Evolutionary conservation across 192 early-diverging fungal species (phyloP).

Genomic region (Paraglomus brasilianum): DNA sequence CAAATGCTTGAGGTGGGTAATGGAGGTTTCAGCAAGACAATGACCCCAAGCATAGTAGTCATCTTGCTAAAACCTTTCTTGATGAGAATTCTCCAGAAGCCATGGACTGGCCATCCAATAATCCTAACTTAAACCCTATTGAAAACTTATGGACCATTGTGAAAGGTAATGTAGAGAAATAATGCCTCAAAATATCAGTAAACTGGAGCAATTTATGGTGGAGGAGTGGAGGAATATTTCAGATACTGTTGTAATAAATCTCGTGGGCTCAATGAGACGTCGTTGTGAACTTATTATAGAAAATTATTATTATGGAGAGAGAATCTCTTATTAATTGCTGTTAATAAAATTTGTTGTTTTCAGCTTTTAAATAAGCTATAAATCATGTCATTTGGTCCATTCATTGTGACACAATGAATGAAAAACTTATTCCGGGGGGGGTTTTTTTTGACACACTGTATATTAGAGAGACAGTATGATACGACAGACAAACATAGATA

Average conservation of each 20-base stretch:
- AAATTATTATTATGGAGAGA: too few species aligned
- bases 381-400: too few species aligned
- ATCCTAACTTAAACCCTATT: too few species aligned
- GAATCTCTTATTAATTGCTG: too few species aligned
- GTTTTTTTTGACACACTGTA: too few species aligned
- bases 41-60: constrained; percentile 16
- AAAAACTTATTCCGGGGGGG: too few species aligned
- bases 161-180: constrained; percentile 8
- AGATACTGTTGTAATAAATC: neutral
- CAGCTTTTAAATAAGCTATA: too few species aligned
- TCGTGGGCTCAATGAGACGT: constrained; percentile 8
- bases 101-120: constrained; percentile 15
- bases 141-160: neutral
- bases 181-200: constrained; percentile 18
- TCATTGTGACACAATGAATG: too few species aligned
- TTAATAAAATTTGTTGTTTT: too few species aligned
- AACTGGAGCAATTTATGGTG: constrained; percentile 3
- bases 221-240: neutral
- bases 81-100: neutral
- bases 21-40: constrained; percentile 7
- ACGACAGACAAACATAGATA: too few species aligned
- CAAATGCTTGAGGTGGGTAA: neutral
- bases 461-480: too few species aligned
- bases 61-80: constrained; percentile 12
- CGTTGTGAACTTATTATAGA: too few species aligned